Conservation (phyloP, 208 protist genomes). For the Crithidia fasciculata region DNA sequence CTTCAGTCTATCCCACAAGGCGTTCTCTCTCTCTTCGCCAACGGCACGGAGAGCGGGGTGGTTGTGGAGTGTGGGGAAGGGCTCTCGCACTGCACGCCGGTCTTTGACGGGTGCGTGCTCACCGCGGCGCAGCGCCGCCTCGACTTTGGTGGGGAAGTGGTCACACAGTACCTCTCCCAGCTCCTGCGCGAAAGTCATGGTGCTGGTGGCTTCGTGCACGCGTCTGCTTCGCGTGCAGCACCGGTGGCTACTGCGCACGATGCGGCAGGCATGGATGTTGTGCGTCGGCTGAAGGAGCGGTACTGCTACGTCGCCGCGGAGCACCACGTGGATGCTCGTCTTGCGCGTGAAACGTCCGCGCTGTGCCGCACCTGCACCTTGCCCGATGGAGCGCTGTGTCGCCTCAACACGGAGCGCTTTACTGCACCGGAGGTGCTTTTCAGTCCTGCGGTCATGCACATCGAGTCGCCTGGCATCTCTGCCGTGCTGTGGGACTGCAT, state of each 20-base stretch:
- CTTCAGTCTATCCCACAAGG: constrained; percentile 92
- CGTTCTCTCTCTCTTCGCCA: constrained; percentile 96
- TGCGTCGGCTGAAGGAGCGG: constrained; percentile 96
- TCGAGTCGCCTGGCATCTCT: constrained; percentile 90
- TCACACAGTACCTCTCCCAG: constrained; percentile 96
- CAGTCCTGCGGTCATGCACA: constrained; percentile 93
- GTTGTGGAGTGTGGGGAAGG: constrained; percentile 98
- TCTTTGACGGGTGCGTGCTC: constrained; percentile 95
- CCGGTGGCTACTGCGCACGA: not conserved
- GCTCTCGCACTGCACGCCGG: constrained; percentile 98
- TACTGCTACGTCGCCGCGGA: constrained; percentile 91
- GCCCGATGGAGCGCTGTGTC: constrained; percentile 94
- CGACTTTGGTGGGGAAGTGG: constrained; percentile 96
- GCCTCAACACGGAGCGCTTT: constrained; percentile 92
- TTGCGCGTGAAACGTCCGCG: constrained; percentile 81
- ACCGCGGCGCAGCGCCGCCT: constrained; percentile 77
- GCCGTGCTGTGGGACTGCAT: constrained; percentile 96
- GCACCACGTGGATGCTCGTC: constrained; percentile 87
- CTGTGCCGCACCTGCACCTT: constrained; percentile 69
- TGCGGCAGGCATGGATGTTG: constrained; percentile 79
- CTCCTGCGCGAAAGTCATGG: constrained; percentile 66
- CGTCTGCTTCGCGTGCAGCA: not conserved
- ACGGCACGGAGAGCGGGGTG: constrained; percentile 96
- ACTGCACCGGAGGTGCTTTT: constrained; percentile 97
- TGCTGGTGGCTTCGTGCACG: not conserved